These are phyloP conservation scores for Ettlia oleoabundans DNA, from an alignment of 139 green algal genomes.

Conservation along the genomic window DNA sequence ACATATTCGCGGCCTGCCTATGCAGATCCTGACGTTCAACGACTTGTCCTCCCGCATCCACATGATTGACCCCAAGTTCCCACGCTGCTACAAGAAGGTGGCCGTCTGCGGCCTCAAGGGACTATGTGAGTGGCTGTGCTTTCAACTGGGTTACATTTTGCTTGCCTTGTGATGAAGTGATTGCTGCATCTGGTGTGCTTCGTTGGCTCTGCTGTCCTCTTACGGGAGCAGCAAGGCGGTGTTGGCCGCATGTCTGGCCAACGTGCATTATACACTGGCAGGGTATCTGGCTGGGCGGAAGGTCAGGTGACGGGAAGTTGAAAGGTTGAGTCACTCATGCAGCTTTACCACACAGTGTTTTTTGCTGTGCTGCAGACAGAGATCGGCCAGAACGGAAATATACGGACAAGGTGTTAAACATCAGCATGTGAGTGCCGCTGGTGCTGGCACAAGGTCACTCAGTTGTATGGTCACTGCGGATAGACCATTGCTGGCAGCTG, in stretches of 20 bases:
- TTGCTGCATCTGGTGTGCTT: no score
- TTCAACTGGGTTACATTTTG: background rate
- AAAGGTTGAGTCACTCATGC: background rate
- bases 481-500: no score
- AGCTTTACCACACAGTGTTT: background rate
- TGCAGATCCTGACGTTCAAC: background rate
- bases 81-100: background rate
- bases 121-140: background rate
- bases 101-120: background rate
- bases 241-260: no score
- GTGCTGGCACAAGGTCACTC: no score
- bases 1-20: background rate
- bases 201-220: no score
- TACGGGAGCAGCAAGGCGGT: no score
- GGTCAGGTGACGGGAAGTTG: no score
- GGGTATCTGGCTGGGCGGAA: no score
- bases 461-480: no score
- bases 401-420: background rate
- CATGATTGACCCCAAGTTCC: background rate
- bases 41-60: background rate
- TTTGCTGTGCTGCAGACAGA: background rate
- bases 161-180: background rate
- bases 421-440: no score
- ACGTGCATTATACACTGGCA: no score
- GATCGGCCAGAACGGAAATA: background rate